A percentile compares a stretch with the other conserved stretches of the same genome.
Conservation (phyloP, 2,329 filamentous ascomycete genomes). For the Orbilia ellipsospora region DNA sequence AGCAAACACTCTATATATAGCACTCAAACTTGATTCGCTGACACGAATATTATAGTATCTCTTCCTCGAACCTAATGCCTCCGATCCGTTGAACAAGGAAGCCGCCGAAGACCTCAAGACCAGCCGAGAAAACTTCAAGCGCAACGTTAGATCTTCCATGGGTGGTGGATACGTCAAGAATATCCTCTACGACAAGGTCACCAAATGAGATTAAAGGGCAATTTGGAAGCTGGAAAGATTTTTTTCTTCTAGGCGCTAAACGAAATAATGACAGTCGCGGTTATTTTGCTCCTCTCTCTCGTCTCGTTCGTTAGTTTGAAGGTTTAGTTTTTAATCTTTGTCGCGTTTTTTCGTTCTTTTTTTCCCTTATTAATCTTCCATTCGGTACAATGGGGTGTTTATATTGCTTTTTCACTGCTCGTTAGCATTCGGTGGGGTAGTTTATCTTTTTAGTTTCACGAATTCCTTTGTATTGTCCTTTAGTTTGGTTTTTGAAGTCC, state of each 20-base stretch:
- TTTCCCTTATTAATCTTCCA: slow-evolving; percentile 53
- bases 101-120: slow-evolving; percentile 89
- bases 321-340: background rate
- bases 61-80: slow-evolving; percentile 96
- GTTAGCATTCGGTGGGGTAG: slow-evolving; percentile 27
- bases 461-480: slow-evolving; percentile 6
- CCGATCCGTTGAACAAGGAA: slow-evolving; percentile 98
- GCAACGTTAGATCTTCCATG: slow-evolving; percentile 88
- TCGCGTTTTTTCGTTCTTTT: slow-evolving; percentile 39
- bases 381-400: slow-evolving; percentile 31
- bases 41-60: slow-evolving; percentile 74
- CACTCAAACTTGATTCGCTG: background rate
- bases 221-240: slow-evolving; percentile 9
- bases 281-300: slow-evolving; percentile 54
- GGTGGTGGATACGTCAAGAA: slow-evolving; percentile 79
- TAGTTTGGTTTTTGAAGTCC: background rate
- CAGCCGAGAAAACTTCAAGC: slow-evolving; percentile 88
- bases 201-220: slow-evolving; percentile 68
- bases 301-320: slow-evolving; percentile 30
- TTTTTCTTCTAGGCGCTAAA: slow-evolving; percentile 4
- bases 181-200: slow-evolving; percentile 79
- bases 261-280: slow-evolving; percentile 54
- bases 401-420: slow-evolving; percentile 55
- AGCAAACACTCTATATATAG: background rate
- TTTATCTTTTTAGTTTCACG: background rate